A percentile compares a stretch with the other conserved stretches of the same genome.
Evolutionary conservation across 108 stramenopile species (phyloP).

Genomic region (Cyclostephanos invisitatus): DNA sequence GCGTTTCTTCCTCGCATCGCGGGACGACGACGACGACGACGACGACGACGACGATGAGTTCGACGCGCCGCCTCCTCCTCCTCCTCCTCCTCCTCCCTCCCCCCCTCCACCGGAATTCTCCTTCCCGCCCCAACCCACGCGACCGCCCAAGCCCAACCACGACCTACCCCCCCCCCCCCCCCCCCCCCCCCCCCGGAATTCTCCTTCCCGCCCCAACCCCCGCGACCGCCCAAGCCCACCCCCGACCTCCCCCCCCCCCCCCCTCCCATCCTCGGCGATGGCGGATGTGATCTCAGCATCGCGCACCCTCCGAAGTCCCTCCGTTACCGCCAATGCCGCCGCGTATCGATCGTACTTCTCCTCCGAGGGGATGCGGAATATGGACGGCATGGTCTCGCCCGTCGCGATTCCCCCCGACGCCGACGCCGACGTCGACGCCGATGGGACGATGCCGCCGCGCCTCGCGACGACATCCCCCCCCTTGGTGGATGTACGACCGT

Average conservation of each 20-base stretch:
- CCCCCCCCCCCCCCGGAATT: background rate
- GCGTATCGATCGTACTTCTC: constrained; percentile 63
- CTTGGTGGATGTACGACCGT: too few relatives aligned
- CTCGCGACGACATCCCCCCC: too few relatives aligned
- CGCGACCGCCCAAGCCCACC: too few relatives aligned
- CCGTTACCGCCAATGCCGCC: constrained; percentile 68
- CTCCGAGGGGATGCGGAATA: constrained; percentile 55
- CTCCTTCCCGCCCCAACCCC: background rate
- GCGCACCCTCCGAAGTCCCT: constrained; percentile 57
- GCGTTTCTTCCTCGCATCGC: constrained; percentile 20
- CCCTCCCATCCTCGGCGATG: background rate
- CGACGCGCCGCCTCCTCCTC: background rate
- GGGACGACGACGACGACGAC: background rate
- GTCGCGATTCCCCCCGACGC: background rate
- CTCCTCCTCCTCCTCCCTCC: too few relatives aligned
- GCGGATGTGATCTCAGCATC: constrained; percentile 46
- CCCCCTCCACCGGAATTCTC: background rate
- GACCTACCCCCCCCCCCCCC: too few relatives aligned
- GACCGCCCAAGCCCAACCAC: too few relatives aligned
- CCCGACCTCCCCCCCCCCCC: constrained; percentile 8
- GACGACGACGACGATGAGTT: background rate
- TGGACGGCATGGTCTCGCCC: constrained; percentile 54
- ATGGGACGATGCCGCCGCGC: background rate
- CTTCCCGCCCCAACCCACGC: background rate
- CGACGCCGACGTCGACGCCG: background rate